Evolutionary conservation across 2,329 filamentous ascomycete species (phyloP).

Genomic region (Rachicladosporium sp.): DNA sequence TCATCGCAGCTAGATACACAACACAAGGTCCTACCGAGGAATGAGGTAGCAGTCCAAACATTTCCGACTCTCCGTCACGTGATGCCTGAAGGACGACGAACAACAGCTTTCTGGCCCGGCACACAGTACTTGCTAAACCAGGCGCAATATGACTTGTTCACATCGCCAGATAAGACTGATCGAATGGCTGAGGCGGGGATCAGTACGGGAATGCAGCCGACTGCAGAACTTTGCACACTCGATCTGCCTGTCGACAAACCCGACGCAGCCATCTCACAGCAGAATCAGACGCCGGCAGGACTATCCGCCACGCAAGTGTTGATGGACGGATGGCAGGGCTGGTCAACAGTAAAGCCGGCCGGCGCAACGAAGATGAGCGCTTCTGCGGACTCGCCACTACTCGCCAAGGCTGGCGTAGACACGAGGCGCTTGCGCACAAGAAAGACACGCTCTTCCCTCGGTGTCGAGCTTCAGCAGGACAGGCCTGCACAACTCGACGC

Average conservation of each 20-base stretch:
- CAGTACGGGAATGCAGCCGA: too few relatives aligned
- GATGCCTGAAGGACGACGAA: neutral
- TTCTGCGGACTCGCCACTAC: too few relatives aligned
- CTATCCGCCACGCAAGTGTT: constrained; percentile 33
- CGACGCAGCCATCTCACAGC: too few relatives aligned
- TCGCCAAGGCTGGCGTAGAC: too few relatives aligned
- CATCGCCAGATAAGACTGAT: constrained; percentile 18
- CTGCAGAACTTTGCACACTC: too few relatives aligned
- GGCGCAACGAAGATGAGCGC: too few relatives aligned
- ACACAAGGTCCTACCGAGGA: neutral
- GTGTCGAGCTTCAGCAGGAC: too few relatives aligned
- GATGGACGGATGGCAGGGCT: constrained; percentile 28
- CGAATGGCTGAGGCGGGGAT: too few relatives aligned
- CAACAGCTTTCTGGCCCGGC: constrained; percentile 12
- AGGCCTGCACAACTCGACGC: too few relatives aligned
- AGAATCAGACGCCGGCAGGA: constrained; percentile 5
- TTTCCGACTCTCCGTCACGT: neutral
- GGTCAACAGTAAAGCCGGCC: constrained; percentile 30
- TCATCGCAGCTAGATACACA: constrained; percentile 10
- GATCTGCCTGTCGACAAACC: too few relatives aligned
- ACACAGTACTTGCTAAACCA: constrained; percentile 19
- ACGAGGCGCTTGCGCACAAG: too few relatives aligned
- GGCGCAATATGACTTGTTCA: constrained; percentile 19
- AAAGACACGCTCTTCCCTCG: too few relatives aligned
- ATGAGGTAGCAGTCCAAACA: neutral